Base-by-base conservation (phyloP, 2,329 filamentous ascomycete genomes). In the Exserohilum rostratum region DNA sequence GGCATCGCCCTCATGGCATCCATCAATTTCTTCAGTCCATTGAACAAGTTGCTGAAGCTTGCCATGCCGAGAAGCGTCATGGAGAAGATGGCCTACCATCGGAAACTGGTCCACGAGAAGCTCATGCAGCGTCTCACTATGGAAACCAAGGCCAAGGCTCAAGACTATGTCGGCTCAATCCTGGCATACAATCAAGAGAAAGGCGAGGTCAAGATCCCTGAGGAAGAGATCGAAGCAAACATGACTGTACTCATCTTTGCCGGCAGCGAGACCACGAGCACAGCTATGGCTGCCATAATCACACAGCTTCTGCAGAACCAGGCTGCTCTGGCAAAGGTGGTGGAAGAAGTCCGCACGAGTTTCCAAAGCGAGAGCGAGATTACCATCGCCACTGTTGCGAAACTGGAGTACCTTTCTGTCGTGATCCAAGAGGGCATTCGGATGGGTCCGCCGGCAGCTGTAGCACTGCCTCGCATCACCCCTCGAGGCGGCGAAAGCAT, bases 211-310 rank as follows among this genome's bases (percentile, higher is more conserved):
- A 64, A 54, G 46, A 61, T 64, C 2, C 43, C 56, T 3, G 55
- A 50, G n/a, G 61, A 64, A 2, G 76, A 78, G 51, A 67, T 76
- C n/a, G 65, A 75, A 31, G 61, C 62, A 13, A 74, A 70, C 31
- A 70, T 69, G 25, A 60, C 62, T 1, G 15, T 75, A 6, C 68
- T 78, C 34, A 73, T 78, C 55, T 60, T 74, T 49, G 76, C 72
- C 1, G 76, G 76, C 2, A 73, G 69, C 3, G 76, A 78, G 55
- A 76, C 75, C 1, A 76, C 73, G 1, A 71, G 73, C 2, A 77
- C 73, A 0, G 60, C 72, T 2, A 56, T 78, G 25, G 62, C 60
- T 1, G 72, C 74, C 2, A 62, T 70, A 10, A 64, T 68, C 0
- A 75, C 63, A 37, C 53, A 66, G n/a, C 64, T 76, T 11, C 48